Conservation (phyloP, 2,329 filamentous ascomycete genomes). For the Ilyonectria mors-panacis region DNA sequence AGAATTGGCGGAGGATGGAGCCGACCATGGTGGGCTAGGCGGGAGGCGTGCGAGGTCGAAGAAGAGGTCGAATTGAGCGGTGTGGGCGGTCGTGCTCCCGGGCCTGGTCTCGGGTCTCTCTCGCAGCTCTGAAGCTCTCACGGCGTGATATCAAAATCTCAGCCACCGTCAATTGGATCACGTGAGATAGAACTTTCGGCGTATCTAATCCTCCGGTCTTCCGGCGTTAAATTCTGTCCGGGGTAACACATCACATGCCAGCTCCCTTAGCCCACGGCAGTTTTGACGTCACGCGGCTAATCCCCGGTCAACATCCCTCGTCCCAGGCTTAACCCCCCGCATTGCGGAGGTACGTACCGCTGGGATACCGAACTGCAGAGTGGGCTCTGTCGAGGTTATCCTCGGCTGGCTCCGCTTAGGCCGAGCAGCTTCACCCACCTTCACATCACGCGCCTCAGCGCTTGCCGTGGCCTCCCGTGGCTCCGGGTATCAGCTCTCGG, state of each 20-base stretch:
- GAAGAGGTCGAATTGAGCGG: constrained; percentile 1
- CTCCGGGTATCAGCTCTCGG: constrained; percentile 3
- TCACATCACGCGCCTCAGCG: background rate
- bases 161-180: constrained; percentile 36
- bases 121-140: constrained; percentile 33
- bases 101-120: constrained; percentile 28
- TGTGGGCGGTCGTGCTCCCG: constrained; percentile 44
- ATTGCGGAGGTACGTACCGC: constrained; percentile 21
- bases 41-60: constrained; percentile 26
- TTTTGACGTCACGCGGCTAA: constrained; percentile 49
- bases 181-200: constrained; percentile 32
- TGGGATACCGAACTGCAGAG: constrained; percentile 3
- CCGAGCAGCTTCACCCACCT: constrained; percentile 18
- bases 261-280: background rate
- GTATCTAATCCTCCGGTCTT: constrained; percentile 22
- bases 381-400: constrained; percentile 28
- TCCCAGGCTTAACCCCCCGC: constrained; percentile 28
- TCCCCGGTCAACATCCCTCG: constrained; percentile 35
- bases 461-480: background rate
- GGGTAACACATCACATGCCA: constrained; percentile 41
- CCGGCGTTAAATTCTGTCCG: background rate
- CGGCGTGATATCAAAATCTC: constrained; percentile 45
- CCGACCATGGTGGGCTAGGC: constrained; percentile 53
- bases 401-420: constrained; percentile 32
- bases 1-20: constrained; percentile 54